Percentiles rank a stretch among this genome's conserved stretches.
Conservation (phyloP, 495 filamentous ascomycete species). For the Schizothecium vesticola region DNA sequence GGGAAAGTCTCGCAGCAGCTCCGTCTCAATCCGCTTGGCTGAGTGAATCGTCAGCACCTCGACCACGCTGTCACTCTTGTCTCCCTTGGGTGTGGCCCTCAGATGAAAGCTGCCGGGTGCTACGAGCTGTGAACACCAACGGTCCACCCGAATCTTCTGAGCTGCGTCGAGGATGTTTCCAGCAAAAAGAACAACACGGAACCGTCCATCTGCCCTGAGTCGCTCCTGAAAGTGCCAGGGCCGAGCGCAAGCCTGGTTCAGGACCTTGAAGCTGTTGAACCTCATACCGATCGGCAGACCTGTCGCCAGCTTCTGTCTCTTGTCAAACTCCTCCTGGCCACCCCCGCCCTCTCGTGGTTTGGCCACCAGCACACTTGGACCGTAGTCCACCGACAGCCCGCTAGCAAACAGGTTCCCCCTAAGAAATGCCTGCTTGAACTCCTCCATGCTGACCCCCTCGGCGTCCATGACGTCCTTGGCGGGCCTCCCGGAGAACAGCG, state of each 20-base stretch:
- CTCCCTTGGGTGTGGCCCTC: conserved; percentile 40
- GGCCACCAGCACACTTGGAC: conserved; percentile 25
- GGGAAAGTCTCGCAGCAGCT: conserved; percentile 53
- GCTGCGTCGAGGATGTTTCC: conserved; percentile 45
- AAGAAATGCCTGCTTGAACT: conserved; percentile 39
- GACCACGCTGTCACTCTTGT: conserved; percentile 39
- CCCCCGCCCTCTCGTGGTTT: conserved; percentile 19
- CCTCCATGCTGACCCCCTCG: conserved; percentile 40
- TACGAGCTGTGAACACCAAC: conserved; percentile 39
- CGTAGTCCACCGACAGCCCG: conserved; percentile 34
- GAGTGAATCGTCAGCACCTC: conserved; percentile 61
- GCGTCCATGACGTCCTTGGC: conserved; percentile 42
- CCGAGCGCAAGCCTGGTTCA: conserved; percentile 55
- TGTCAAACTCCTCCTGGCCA: conserved; percentile 48
- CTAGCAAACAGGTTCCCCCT: conserved; percentile 35
- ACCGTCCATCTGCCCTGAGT: conserved; percentile 53
- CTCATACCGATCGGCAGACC: conserved; percentile 42
- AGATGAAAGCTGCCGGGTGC: conserved; percentile 32
- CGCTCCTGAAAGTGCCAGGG: conserved; percentile 49
- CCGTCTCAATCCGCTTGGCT: conserved; percentile 42
- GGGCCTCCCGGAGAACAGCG: conserved; percentile 40
- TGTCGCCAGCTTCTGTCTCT: conserved; percentile 4
- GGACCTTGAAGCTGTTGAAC: conserved; percentile 54
- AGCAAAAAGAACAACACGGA: conserved; percentile 59
- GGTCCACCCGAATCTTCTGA: conserved; percentile 43